These are phyloP conservation scores for Talaromyces rugulosus DNA, from an alignment of 2,329 filamentous ascomycete species.

Conservation along the genomic window DNA sequence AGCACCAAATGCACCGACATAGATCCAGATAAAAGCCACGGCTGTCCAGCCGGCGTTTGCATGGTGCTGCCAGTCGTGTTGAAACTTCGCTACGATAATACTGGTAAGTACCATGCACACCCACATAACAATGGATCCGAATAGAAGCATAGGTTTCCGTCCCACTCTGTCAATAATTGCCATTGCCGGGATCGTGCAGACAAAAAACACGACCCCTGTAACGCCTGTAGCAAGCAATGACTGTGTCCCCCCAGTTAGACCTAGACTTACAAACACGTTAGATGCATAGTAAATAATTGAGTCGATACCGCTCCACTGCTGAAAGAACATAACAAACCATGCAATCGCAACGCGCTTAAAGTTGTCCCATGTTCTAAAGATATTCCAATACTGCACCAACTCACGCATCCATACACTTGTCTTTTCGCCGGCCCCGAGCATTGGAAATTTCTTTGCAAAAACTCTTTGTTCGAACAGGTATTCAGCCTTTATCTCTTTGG, in stretches of 20 bases:
- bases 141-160: constrained; percentile 43
- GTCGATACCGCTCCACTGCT: constrained; percentile 45
- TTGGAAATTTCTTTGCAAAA: constrained; percentile 44
- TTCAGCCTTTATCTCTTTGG: constrained; percentile 47
- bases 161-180: constrained; percentile 44
- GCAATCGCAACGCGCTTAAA: constrained; percentile 45
- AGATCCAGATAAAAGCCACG: constrained; percentile 57
- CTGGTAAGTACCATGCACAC: constrained; percentile 49
- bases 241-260: constrained; percentile 29
- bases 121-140: constrained; percentile 43
- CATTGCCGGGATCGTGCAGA: constrained; percentile 29
- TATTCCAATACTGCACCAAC: constrained; percentile 49
- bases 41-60: constrained; percentile 51
- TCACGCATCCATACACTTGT: constrained; percentile 43
- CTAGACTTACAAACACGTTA: constrained; percentile 32
- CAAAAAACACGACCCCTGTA: constrained; percentile 29
- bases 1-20: constrained; percentile 59
- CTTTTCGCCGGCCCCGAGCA: constrained; percentile 21
- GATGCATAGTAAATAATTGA: constrained; percentile 43
- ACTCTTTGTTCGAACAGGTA: constrained; percentile 40
- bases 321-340: constrained; percentile 47
- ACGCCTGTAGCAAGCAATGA: constrained; percentile 32
- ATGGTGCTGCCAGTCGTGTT: constrained; percentile 49
- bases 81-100: constrained; percentile 51
- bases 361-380: constrained; percentile 47